Base-by-base conservation (phyloP, 2,329 filamentous ascomycete genomes). In the Tolypocladium nubicola region DNA sequence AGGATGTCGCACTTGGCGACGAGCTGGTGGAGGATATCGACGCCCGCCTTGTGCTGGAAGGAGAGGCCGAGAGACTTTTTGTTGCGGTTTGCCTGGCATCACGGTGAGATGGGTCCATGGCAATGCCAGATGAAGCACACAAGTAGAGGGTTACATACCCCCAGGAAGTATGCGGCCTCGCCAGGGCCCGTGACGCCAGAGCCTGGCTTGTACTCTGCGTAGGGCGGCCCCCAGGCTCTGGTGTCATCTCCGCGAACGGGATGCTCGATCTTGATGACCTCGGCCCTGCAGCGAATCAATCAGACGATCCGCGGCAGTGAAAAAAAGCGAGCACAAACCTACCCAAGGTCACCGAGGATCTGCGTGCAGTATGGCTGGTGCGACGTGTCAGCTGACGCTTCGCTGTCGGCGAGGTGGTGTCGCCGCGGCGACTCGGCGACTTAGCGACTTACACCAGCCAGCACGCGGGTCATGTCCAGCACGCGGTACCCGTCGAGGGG, bases 181-280 rank as follows among this genome's bases (percentile, higher is more conserved):
- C 94, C 94, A 1, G 89, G 87, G 0, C 90, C 88, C 71, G 84
- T 64, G 65, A 78, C 70, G 64, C 76, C 68, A 19, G 83, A 80
- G 4, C 77, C 82, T 38, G 83, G 70, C 60, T 80, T 82, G 70
- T 96, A 95, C 55, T 83, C 77, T 9, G 94, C 94, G 70, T 94
- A 99, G 1, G 94, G 94, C 30, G 94, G 94, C 0, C 94, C 94
- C 94, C 94, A 99, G 54, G 92, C 92, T 66, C 94, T 79, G 11
- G 94, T 99, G 69, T 99, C 94, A 69, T 99, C 94, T 41, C 90
- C 94, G 58, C 90, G 82, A 6, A 84, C 84, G 4, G 94, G 94
- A 72, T 99, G 94, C 73, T 99, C 94, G 60, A 99, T 83, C 73
- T 99, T 99, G 75, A 99, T 96, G 38, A 99, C 86, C 71, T 99